A percentile compares a stretch with the other conserved stretches of the same genome.
Evolutionary conservation across 192 early-diverging fungal genomes (phyloP).

Genomic region (Allomyces macrogynus): DNA sequence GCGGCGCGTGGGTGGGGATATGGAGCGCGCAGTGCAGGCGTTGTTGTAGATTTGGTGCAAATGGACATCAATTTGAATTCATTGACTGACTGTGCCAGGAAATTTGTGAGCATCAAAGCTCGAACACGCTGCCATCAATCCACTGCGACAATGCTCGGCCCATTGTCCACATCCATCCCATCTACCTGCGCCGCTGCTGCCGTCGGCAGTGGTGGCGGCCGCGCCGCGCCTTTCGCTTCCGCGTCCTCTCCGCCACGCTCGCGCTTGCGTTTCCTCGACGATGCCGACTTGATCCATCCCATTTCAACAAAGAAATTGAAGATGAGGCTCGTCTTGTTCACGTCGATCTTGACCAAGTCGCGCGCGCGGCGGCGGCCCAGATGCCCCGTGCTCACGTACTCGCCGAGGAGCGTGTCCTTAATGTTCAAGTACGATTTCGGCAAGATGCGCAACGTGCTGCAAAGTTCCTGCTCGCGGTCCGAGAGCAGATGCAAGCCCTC

Average conservation of each 20-base stretch:
- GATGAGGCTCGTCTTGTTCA: slow-evolving; percentile 63
- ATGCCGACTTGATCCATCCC: slow-evolving; percentile 59
- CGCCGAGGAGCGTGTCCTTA: slow-evolving; percentile 74
- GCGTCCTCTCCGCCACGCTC: no score
- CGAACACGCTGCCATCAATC: no score
- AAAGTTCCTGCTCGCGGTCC: slow-evolving; percentile 56
- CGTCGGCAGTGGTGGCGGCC: no score
- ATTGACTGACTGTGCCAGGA: no score
- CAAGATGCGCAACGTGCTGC: slow-evolving; percentile 61
- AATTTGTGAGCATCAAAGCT: no score
- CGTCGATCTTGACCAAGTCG: slow-evolving; percentile 83
- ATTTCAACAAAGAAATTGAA: slow-evolving; percentile 85
- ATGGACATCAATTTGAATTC: no score
- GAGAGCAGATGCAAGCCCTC: slow-evolving; percentile 77
- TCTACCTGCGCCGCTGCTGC: no score
- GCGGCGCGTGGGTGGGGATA: not conserved
- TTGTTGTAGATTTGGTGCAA: not conserved
- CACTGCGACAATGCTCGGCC: no score
- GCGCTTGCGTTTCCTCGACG: no score
- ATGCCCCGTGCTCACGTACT: slow-evolving; percentile 48
- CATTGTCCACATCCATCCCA: no score
- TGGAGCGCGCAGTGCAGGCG: not conserved
- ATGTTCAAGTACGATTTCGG: slow-evolving; percentile 77
- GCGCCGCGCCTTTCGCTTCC: no score
- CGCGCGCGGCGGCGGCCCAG: slow-evolving; percentile 56